Conservation (phyloP, 352 stramenopile species). For the Pythium sp. region DNA sequence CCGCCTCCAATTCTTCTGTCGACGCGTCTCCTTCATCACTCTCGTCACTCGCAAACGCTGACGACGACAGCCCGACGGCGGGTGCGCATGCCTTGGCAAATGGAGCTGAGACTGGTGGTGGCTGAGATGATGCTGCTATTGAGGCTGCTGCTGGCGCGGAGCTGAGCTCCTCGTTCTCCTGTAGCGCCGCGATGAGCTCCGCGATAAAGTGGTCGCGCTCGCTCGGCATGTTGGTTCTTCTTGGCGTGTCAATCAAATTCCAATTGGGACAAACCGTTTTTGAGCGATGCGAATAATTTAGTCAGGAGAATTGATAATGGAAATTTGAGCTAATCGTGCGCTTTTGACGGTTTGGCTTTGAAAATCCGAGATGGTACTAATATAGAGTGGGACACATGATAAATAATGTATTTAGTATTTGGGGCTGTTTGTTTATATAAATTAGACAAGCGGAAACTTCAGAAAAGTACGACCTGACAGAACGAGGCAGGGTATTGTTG, state of each 20-base stretch:
- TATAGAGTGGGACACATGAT: no score
- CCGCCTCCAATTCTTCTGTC: not conserved
- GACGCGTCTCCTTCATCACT: not conserved
- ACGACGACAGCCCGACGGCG: not conserved
- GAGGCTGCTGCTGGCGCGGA: not conserved
- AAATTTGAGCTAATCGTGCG: no score
- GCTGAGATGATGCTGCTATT: not conserved
- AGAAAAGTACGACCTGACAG: not conserved
- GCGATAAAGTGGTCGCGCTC: slow-evolving; percentile 48
- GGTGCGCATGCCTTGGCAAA: not conserved
- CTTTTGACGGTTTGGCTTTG: no score
- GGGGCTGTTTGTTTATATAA: not conserved
- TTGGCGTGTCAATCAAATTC: no score
- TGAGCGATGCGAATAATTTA: not conserved
- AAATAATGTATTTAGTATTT: not conserved
- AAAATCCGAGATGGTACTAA: no score
- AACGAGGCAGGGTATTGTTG: no score
- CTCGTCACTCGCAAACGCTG: not conserved
- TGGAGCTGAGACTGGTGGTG: not conserved
- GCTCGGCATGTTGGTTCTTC: slow-evolving; percentile 3
- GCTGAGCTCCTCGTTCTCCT: slow-evolving; percentile 38
- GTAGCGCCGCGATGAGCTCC: slow-evolving; percentile 51
- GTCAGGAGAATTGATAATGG: not conserved
- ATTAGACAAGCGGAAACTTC: no score
- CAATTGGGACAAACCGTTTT: no score